Evolutionary conservation across 805 yeast species (phyloP).

Genomic region (Zygosaccharomyces pseudorouxii): DNA sequence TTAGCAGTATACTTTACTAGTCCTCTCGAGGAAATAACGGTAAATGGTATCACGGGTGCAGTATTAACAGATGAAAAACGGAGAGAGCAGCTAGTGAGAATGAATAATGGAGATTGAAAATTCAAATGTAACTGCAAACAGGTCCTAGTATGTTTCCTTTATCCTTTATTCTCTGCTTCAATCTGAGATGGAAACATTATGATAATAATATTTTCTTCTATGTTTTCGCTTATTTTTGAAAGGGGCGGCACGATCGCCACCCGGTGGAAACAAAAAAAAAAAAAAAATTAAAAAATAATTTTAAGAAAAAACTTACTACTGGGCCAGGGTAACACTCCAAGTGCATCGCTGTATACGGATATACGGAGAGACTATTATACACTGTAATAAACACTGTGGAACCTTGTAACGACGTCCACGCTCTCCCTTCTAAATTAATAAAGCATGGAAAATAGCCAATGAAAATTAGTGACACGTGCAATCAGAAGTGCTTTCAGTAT

Average conservation of each 20-base stretch:
- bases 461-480: no score
- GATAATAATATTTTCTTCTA: neutral
- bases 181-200: neutral
- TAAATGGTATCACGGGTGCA: neutral
- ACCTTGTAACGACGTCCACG: no score
- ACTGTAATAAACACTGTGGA: no score
- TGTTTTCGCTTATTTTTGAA: conserved; percentile 1
- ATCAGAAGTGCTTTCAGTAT: no score
- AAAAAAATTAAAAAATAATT: neutral
- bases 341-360: neutral
- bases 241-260: conserved; percentile 7
- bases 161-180: neutral
- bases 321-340: neutral
- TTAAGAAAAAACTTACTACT: neutral
- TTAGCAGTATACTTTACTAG: neutral
- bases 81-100: neutral
- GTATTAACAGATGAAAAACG: neutral
- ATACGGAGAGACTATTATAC: no score
- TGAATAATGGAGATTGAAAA: neutral
- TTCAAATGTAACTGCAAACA: neutral
- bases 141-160: neutral
- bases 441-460: no score
- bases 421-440: no score
- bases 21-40: neutral
- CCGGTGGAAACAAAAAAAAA: neutral